phyloP scores from a whole-genome alignment of 192 early-diverging fungal species.

The Helicostylum pulchrum region DNA sequence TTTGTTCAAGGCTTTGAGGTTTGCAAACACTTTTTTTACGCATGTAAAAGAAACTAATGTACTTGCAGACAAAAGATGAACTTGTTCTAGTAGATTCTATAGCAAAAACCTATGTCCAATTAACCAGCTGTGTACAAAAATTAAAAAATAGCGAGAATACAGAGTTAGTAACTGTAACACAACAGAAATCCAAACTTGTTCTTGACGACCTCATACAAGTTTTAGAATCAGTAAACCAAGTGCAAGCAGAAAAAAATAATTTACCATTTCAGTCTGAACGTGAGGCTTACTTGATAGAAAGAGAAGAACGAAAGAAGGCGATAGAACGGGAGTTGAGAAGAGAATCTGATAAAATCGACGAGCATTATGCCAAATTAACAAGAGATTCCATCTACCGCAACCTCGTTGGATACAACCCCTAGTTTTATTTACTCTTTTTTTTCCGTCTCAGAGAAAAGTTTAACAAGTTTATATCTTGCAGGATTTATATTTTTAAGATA shows the following conservation, averaged over 20 bases:
- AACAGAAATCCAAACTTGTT: conserved; percentile 4
- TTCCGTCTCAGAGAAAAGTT: neutral
- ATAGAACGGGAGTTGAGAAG: conserved; percentile 4
- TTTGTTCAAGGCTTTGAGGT: conserved; percentile 9
- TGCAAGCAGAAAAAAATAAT: neutral
- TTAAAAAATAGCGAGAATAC: neutral
- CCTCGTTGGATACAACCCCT: conserved; percentile 23
- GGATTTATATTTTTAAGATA: too few species aligned
- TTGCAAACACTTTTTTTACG: neutral
- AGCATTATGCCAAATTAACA: conserved; percentile 29
- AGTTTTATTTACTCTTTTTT: conserved; percentile 11
- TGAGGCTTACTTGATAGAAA: neutral
- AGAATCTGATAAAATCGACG: conserved; percentile 27
- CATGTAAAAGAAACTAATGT: neutral
- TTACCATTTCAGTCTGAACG: conserved; percentile 3
- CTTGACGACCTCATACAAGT: neutral
- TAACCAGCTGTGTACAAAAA: neutral
- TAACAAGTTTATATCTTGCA: too few species aligned
- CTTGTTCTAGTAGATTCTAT: neutral
- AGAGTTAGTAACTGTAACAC: neutral
- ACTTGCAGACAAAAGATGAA: neutral
- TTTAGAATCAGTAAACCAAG: neutral
- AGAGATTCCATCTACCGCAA: conserved; percentile 28
- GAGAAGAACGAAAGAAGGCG: neutral
- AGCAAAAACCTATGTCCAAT: conserved; percentile 6